phyloP scores from a whole-genome alignment of 306 rosid species.

The Clitoria ternatea region DNA sequence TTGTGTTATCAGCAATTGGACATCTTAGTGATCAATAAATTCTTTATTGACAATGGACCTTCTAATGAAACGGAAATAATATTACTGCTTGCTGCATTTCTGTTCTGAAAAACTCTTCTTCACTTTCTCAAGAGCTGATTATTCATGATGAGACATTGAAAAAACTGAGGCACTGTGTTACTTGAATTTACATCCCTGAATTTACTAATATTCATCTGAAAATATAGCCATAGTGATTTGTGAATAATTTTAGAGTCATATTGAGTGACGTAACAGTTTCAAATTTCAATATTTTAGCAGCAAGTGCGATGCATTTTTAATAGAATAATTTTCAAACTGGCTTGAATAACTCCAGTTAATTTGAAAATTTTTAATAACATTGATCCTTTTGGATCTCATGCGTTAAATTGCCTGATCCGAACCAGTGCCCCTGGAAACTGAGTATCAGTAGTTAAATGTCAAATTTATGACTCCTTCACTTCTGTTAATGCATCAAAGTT shows the following conservation, averaged over 20 bases:
- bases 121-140: not conserved
- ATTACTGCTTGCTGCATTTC: constrained; percentile 7
- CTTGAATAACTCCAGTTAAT: not conserved
- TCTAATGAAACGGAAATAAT: not conserved
- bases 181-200: not conserved
- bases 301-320: not conserved
- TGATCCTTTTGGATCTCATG: constrained; percentile 9
- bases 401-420: not conserved
- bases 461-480: constrained; percentile 3
- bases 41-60: not conserved
- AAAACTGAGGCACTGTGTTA: not conserved
- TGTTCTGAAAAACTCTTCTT: constrained; percentile 5
- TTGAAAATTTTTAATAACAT: not conserved
- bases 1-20: not conserved
- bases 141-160: constrained; percentile 16
- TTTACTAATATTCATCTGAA: not conserved
- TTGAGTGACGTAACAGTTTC: not conserved
- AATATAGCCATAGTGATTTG: not conserved
- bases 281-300: not conserved
- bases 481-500: not conserved
- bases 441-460: not conserved
- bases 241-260: constrained; percentile 17
- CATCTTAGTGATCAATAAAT: not conserved
- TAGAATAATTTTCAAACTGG: not conserved
- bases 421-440: not conserved